Conservation (phyloP, 148 eudicot species). For the Spergularia marina region DNA sequence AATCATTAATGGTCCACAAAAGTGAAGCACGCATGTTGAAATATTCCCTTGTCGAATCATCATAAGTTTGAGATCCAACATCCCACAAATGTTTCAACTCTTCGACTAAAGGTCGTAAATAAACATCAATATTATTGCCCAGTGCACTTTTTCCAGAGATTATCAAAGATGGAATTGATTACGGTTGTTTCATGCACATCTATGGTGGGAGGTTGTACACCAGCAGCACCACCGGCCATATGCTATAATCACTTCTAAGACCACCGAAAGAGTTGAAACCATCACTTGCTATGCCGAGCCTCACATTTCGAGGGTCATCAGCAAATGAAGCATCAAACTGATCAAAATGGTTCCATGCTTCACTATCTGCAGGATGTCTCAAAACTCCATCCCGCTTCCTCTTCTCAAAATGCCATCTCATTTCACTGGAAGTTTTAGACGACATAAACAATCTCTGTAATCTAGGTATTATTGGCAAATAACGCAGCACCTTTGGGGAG, state of each 20-base stretch:
- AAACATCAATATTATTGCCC: conserved; percentile 19
- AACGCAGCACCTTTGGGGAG: conserved; percentile 14
- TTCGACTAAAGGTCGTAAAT: conserved; percentile 18
- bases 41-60: conserved; percentile 2
- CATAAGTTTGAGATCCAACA: conserved; percentile 15
- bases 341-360: conserved; percentile 27
- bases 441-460: conserved; percentile 15
- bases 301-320: conserved; percentile 8
- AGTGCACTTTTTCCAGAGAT: conserved; percentile 18
- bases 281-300: conserved; percentile 26
- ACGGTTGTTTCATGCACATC: conserved; percentile 25
- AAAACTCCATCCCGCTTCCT: neutral
- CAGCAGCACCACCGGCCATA: conserved; percentile 29
- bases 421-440: neutral
- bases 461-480: conserved; percentile 19
- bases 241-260: conserved; percentile 20
- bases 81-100: conserved; percentile 27
- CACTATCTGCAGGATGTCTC: conserved; percentile 16
- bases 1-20: conserved; percentile 25
- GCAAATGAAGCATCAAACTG: neutral
- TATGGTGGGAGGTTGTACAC: conserved; percentile 22
- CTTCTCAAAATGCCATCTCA: conserved; percentile 22
- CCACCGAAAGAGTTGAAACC: conserved; percentile 26
- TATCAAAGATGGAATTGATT: conserved; percentile 21
- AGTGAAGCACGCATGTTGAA: conserved; percentile 10